Conservation (phyloP, 345 rosid species). For the Brassica rapa region DNA sequence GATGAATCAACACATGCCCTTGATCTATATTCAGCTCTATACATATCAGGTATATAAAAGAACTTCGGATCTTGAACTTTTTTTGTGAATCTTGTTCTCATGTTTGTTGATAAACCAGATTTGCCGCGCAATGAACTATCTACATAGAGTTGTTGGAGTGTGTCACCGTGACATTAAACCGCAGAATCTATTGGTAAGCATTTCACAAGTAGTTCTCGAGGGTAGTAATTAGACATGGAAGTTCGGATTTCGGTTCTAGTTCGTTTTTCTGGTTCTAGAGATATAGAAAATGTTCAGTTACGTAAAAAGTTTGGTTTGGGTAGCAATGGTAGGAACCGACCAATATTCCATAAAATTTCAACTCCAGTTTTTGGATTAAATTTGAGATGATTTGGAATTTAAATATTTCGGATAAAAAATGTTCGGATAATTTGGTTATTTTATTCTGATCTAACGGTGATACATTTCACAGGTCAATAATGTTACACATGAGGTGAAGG, state of each 20-base stretch:
- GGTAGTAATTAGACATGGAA: no score
- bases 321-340: no score
- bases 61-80: neutral
- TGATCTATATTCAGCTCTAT: slow-evolving; percentile 91
- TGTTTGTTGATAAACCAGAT: slow-evolving; percentile 52
- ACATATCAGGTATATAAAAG: slow-evolving; percentile 70
- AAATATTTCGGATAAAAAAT: no score
- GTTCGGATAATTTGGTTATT: no score
- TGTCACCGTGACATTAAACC: slow-evolving; percentile 99
- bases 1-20: slow-evolving; percentile 82
- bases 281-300: no score
- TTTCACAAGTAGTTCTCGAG: no score
- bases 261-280: no score
- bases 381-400: no score
- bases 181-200: slow-evolving; percentile 79
- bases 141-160: slow-evolving; percentile 82
- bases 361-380: no score
- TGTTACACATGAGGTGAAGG: slow-evolving; percentile 81
- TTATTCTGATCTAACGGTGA: neutral
- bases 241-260: no score
- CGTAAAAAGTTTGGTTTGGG: no score
- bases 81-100: neutral
- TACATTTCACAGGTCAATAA: slow-evolving; percentile 71
- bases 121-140: slow-evolving; percentile 92
- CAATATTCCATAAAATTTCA: no score